Base-by-base conservation (phyloP, 225 moss, liverwort and hornwort species). In the Straminergon stramineum region DNA sequence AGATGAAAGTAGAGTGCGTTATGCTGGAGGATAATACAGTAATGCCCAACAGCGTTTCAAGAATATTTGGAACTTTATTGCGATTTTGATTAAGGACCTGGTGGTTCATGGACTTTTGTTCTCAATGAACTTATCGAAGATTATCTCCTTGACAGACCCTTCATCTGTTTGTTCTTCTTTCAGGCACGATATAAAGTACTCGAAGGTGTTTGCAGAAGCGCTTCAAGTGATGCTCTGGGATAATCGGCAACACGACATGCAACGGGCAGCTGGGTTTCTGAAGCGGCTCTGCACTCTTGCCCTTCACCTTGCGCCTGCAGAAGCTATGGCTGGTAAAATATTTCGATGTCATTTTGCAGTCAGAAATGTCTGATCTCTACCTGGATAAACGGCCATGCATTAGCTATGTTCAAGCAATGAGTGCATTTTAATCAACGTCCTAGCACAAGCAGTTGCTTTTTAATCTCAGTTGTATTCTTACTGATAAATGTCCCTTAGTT, bases 171-270 rank as follows among this genome's bases (percentile, higher is more conserved):
- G 75, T 63, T 68, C 66, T 67, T 79, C 70, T 84, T 86, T 62
- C 86, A 99, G 99, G 86, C 84, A 95, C 26, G 93, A 94, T 87
- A 89, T 93, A 35, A 95, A 92, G 75, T 94, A 95, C 88, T 94
- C 92, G 60, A 95, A 95, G 77, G 92, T 94, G 67, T 92, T 99
- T 71, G 99, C 97, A 45, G 94, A 97, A 92, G 97, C 96, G 75
- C 91, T 97, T 74, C 93, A 97, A 91, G 93, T 96, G 85, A 95
- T 99, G 95, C 91, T 99, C 56, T 97, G 94, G 96, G 97, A 99
- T 73, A 98, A 95, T 87, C 92, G 93, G n/a, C 99, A 99, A 87
- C 96, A 94, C 90, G 97, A 99, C 90, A 99, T 99, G 99, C 95
- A 94, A 90, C 95, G 99, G 73, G 97, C 97, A 53, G 97, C 97